These are phyloP conservation scores for Boletus edulis DNA, from an alignment of 768 basidiomycete species.

Conservation along the genomic window DNA sequence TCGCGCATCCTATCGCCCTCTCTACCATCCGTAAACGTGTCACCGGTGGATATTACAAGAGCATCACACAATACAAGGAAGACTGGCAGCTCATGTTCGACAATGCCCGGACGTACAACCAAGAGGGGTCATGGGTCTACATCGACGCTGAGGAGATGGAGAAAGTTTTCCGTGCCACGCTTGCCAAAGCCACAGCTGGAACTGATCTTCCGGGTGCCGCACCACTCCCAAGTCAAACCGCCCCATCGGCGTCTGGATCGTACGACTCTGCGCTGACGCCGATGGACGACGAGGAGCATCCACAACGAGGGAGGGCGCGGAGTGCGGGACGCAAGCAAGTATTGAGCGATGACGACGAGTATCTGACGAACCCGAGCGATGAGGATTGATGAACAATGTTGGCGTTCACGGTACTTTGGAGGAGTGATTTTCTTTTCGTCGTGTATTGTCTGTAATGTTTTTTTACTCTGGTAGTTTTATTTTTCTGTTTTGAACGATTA, in stretches of 20 bases:
- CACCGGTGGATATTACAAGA: constrained; percentile 67
- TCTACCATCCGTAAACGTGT: constrained; percentile 80
- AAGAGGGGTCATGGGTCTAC: constrained; percentile 94
- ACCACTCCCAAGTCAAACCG: constrained; percentile 27
- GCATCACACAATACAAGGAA: constrained; percentile 62
- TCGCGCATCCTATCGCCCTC: constrained; percentile 84
- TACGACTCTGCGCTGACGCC: constrained; percentile 71
- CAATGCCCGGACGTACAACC: constrained; percentile 92
- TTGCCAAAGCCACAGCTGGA: constrained; percentile 59
- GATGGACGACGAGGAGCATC: constrained; percentile 79
- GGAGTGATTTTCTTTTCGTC: not conserved
- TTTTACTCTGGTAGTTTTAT: constrained; percentile 1
- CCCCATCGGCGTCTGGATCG: constrained; percentile 41
- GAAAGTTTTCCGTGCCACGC: constrained; percentile 75
- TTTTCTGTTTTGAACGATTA: constrained; percentile 4
- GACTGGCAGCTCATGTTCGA: constrained; percentile 92
- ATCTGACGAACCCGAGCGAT: constrained; percentile 68
- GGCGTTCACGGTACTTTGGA: not conserved
- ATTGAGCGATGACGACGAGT: constrained; percentile 64
- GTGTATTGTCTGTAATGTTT: constrained; percentile 18
- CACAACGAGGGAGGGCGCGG: constrained; percentile 51
- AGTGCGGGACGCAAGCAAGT: constrained; percentile 69
- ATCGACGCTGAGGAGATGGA: constrained; percentile 94
- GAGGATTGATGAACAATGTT: constrained; percentile 48
- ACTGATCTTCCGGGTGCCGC: constrained; percentile 77